phyloP scores from a whole-genome alignment of 2,329 filamentous ascomycete genomes.

The Cladosporium sp. region DNA sequence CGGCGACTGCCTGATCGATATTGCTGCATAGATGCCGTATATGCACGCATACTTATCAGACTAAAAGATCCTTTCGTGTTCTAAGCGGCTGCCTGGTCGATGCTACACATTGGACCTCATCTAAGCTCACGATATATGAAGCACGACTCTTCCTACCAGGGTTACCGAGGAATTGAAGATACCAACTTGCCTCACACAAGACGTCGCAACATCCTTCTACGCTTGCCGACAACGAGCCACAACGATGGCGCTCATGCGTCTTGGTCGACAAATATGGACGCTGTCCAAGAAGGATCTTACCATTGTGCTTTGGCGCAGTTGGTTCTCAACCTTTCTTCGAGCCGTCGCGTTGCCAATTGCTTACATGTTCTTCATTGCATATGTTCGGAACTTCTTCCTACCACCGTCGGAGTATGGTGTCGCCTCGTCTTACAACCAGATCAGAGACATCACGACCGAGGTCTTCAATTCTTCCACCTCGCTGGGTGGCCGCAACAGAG shows the following conservation, averaged over 20 bases:
- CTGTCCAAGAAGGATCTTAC: constrained; percentile 13
- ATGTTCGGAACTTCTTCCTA: constrained; percentile 74
- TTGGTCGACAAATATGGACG: constrained; percentile 17
- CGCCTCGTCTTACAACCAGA: constrained; percentile 45
- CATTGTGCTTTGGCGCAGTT: constrained; percentile 17
- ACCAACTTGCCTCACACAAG: neutral
- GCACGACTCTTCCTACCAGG: neutral
- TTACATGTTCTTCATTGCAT: constrained; percentile 46
- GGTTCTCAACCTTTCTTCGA: constrained; percentile 17
- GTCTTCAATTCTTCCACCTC: constrained; percentile 60
- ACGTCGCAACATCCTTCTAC: neutral
- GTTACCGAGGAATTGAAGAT: neutral
- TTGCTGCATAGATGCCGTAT: neutral
- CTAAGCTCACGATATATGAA: neutral
- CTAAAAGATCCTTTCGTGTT: neutral
- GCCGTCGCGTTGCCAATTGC: constrained; percentile 12
- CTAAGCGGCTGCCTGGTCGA: neutral
- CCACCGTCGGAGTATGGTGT: constrained; percentile 74
- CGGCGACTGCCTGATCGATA: neutral
- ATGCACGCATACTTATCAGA: neutral
- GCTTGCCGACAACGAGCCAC: neutral
- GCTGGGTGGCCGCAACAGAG: constrained; percentile 59
- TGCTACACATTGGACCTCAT: neutral
- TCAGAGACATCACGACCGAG: constrained; percentile 61
- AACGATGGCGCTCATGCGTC: constrained; percentile 5